phyloP scores from a whole-genome alignment of 2,329 filamentous ascomycete species.

The Fusarium agapanthi region DNA sequence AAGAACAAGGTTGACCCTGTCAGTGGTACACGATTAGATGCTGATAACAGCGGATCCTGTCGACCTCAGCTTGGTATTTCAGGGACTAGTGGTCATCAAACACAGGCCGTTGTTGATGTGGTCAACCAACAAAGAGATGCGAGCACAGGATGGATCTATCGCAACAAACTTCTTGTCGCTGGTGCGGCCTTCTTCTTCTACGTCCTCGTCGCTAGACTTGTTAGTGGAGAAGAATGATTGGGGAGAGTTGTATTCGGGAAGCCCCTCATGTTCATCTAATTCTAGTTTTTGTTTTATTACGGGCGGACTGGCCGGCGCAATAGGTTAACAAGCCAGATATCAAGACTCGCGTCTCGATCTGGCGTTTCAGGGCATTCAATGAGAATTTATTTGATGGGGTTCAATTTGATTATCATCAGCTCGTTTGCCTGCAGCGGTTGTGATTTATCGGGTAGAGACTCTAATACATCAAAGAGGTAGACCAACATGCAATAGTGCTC shows the following conservation, averaged over 20 bases:
- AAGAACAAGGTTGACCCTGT: constrained; percentile 79
- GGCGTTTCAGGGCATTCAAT: constrained; percentile 35
- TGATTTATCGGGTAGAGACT: constrained; percentile 12
- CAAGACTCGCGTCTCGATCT: constrained; percentile 38
- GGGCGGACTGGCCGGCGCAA: constrained; percentile 26
- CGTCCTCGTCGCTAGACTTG: constrained; percentile 79
- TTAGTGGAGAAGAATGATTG: constrained; percentile 59
- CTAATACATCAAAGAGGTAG: constrained; percentile 19
- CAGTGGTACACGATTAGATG: constrained; percentile 70
- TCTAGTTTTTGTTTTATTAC: constrained; percentile 18
- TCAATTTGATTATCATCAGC: background rate
- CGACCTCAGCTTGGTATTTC: constrained; percentile 67
- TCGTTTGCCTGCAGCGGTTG: constrained; percentile 4
- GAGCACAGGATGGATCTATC: constrained; percentile 81
- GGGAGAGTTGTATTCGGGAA: background rate
- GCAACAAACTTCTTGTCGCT: constrained; percentile 80
- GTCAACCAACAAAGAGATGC: constrained; percentile 80
- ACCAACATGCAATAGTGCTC: constrained; percentile 1
- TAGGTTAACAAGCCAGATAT: constrained; percentile 32
- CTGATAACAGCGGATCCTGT: constrained; percentile 61
- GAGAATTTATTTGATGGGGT: constrained; percentile 15
- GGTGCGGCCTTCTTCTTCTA: constrained; percentile 80
- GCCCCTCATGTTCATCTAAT: constrained; percentile 5
- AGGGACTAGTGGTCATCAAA: constrained; percentile 66
- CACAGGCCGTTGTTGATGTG: constrained; percentile 79